Base-by-base conservation (phyloP, 768 basidiomycete species). In the Xerocomellus chrysenteron region DNA sequence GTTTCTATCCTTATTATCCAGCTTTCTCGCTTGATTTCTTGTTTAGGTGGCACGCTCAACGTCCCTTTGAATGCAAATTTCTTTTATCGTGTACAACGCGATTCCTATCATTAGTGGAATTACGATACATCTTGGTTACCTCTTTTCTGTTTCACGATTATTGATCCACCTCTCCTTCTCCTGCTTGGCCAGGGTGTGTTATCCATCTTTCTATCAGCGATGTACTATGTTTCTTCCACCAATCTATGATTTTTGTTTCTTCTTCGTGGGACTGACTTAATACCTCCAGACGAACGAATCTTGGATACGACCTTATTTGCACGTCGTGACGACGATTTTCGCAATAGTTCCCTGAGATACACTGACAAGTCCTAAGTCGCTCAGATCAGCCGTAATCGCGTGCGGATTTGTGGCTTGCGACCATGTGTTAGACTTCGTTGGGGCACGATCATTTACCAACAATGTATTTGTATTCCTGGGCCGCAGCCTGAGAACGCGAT, bases 1-100 rank as follows among this genome's bases (percentile, higher is more conserved):
- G 21, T 59, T 60, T 60, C 65, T 69, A 69, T 70, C 60, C 49
- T 69, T 69, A 69, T 69, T 66, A 55, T 64, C 64, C 56, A 43
- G 54, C 58, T 63, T 54, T 61, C 51, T 33, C 51, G 56, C 55
- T 62, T 54, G 62, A 52, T 62, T 55, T 59, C 56, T 59, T 55
- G 60, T 56, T 45, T 56, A 57, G 41, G 56, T 55, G 55, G 35
- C 50, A 50, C 56, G 37, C 43, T 56, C 50, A 24, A 53, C 36
- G 46, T 54, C 48, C 54, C 21, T 52, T 33, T 56, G 40, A 56
- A 49, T n/a, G 36, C n/a, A 47, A 14, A 19, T 52, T 47, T 35
- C 46, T 55, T 37, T 53, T 50, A 35, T 12, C 37, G 12, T 42
- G 52, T 52, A 30, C 41, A 28, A 40, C 14, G 12, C 32, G 56